These are phyloP conservation scores for Protea cynaroides DNA, from an alignment of 164 flowering plant genomes.

Conservation along the genomic window DNA sequence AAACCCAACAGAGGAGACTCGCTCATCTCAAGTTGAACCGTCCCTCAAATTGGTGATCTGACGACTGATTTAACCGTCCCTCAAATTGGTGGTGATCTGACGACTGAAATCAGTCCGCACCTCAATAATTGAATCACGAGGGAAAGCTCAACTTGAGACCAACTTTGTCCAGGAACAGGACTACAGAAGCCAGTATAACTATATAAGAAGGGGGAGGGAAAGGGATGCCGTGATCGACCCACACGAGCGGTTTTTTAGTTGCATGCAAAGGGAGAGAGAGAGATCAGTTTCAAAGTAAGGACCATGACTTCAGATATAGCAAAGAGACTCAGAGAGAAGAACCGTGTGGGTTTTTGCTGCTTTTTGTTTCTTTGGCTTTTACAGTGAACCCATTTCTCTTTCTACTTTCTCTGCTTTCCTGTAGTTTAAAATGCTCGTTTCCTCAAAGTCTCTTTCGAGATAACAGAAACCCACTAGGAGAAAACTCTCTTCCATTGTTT, in stretches of 20 bases:
- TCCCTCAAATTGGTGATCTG: no score
- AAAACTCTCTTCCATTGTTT: neutral
- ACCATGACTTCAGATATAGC: constrained; percentile 2
- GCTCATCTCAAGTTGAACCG: no score
- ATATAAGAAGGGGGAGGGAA: neutral
- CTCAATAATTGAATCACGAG: no score
- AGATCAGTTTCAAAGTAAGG: constrained; percentile 20
- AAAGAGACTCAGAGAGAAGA: constrained; percentile 10
- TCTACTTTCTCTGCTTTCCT: constrained; percentile 3
- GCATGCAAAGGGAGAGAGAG: constrained; percentile 22
- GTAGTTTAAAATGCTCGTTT: neutral
- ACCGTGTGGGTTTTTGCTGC: constrained; percentile 20
- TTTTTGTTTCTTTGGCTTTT: constrained; percentile 3
- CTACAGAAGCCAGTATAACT: no score
- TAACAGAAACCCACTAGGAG: neutral
- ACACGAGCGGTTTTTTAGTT: constrained; percentile 65
- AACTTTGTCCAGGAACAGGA: no score
- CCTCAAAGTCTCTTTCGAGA: constrained; percentile 8
- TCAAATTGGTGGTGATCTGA: no score
- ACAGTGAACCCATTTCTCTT: constrained; percentile 1
- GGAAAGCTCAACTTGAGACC: no score
- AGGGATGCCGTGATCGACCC: constrained; percentile 30
- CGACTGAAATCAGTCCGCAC: no score
- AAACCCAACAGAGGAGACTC: no score
- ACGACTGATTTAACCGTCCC: no score